These are phyloP conservation scores for Lachnellula cervina DNA, from an alignment of 2,329 filamentous ascomycete genomes.

Conservation along the genomic window DNA sequence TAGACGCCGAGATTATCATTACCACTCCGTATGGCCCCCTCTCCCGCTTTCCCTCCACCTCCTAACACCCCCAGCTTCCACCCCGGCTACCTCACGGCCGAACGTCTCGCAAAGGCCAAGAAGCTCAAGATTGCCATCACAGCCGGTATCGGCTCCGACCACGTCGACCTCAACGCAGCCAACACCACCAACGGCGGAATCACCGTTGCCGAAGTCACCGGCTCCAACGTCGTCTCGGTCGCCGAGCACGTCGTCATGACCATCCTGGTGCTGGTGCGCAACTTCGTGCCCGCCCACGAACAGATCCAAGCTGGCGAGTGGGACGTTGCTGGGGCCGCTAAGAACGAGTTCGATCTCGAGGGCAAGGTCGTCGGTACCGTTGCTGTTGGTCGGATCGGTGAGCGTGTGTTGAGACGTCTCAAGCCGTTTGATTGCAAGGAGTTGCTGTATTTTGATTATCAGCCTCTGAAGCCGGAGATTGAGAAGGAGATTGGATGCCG, in stretches of 20 bases:
- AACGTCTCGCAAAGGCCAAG: conserved; percentile 96
- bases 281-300: conserved; percentile 98
- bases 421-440: conserved; percentile 99
- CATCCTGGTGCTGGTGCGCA: conserved; percentile 90
- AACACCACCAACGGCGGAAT: conserved; percentile 98
- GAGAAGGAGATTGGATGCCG: conserved; percentile 96
- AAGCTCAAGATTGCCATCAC: conserved; percentile 97
- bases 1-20: conserved; percentile 97
- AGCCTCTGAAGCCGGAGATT: conserved; percentile 77
- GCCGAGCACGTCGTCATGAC: conserved; percentile 99
- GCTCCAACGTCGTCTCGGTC: conserved; percentile 96
- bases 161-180: conserved; percentile 86
- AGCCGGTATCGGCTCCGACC: conserved; percentile 96
- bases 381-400: conserved; percentile 93
- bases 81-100: conserved; percentile 93
- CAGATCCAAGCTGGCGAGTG: conserved; percentile 84
- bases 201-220: conserved; percentile 96
- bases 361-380: conserved; percentile 97
- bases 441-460: conserved; percentile 99
- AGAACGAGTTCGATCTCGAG: conserved; percentile 98
- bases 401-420: conserved; percentile 92
- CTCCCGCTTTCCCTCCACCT: neutral
- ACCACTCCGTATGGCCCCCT: conserved; percentile 72
- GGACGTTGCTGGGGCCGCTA: conserved; percentile 92
- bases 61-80: conserved; percentile 65